A percentile compares a stretch with the other conserved stretches of the same genome.
Conservation (phyloP, 2,329 filamentous ascomycete species). For the Cytospora paraplurivora region DNA sequence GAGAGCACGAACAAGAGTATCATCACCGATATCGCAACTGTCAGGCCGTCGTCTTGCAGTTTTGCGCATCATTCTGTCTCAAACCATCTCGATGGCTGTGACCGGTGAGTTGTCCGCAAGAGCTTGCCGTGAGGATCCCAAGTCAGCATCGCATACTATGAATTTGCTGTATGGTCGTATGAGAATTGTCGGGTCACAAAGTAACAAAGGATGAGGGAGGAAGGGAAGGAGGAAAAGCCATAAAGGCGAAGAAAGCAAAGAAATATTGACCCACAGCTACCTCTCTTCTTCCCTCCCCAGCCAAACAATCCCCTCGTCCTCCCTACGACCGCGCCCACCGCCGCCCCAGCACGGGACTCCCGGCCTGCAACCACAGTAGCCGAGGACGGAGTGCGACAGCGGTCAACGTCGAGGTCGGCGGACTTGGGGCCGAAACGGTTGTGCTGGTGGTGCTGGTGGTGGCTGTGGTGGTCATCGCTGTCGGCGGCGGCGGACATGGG, state of each 20-base stretch:
- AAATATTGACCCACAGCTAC: constrained; percentile 11
- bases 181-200: neutral
- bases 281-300: constrained; percentile 18
- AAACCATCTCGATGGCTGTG: constrained; percentile 28
- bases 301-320: constrained; percentile 21
- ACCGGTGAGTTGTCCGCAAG: constrained; percentile 17
- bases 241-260: no score
- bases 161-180: no score
- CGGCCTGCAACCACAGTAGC: neutral
- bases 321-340: neutral
- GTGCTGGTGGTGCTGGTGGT: neutral
- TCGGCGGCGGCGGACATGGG: neutral
- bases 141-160: constrained; percentile 2
- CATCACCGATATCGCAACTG: no score
- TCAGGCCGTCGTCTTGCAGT: neutral
- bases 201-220: no score
- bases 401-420: neutral
- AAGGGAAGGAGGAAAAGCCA: no score
- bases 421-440: neutral
- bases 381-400: constrained; percentile 10
- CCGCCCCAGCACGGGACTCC: neutral
- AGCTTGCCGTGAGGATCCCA: neutral
- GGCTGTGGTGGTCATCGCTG: neutral
- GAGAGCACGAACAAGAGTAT: no score
- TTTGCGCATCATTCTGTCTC: neutral